Conservation (phyloP, 768 basidiomycete genomes). For the Tulasnella sp. region DNA sequence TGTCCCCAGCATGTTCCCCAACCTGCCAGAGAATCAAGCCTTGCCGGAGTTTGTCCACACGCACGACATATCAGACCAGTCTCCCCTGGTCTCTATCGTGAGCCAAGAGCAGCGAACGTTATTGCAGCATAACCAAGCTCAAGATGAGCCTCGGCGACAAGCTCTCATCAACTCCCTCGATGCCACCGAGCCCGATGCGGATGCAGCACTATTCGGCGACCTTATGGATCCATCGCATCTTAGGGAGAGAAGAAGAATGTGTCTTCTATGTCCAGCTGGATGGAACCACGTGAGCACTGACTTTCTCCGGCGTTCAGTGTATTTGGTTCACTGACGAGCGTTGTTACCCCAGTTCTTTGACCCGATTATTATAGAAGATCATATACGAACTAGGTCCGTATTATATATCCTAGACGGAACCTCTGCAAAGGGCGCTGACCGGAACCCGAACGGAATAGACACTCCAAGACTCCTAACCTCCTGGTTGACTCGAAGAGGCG, state of each 20-base stretch:
- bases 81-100: not conserved
- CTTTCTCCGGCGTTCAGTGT: not conserved
- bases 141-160: not conserved
- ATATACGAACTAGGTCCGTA: not conserved
- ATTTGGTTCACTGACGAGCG: not conserved
- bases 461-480: not conserved
- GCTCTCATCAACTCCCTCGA: not conserved
- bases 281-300: not conserved
- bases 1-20: not conserved
- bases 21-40: not conserved
- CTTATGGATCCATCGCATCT: not conserved
- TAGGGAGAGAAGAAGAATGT: not conserved
- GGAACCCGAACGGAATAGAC: not conserved
- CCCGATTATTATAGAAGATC: not conserved
- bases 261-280: not conserved
- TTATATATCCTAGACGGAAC: not conserved
- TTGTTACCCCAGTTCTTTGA: not conserved
- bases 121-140: not conserved
- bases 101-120: not conserved
- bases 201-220: not conserved
- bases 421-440: not conserved
- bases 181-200: not conserved
- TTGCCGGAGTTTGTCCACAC: not conserved
- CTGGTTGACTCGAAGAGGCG: not conserved
- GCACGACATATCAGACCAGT: not conserved